phyloP scores from a whole-genome alignment of 73 alveolate genomes.

The Tetrahymena malaccensis region DNA sequence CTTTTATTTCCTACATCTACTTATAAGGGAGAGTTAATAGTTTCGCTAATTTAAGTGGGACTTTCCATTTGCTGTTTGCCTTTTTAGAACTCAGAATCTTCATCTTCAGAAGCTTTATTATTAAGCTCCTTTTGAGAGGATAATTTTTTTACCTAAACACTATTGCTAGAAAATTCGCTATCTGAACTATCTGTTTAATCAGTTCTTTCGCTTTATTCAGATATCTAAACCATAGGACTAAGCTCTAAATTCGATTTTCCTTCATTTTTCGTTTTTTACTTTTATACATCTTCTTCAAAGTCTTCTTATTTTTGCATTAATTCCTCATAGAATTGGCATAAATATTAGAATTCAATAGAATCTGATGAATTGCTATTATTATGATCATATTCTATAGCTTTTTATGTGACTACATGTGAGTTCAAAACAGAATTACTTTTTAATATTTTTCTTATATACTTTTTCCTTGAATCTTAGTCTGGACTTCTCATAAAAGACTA shows the following conservation, averaged over 20 bases:
- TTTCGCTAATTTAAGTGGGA: background rate
- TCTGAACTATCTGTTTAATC: background rate
- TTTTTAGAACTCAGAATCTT: background rate
- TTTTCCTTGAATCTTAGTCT: background rate
- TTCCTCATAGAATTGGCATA: background rate
- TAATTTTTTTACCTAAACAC: background rate
- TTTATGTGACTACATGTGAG: background rate
- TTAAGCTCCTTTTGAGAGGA: background rate
- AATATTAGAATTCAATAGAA: background rate
- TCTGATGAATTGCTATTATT: background rate
- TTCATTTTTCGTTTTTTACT: background rate
- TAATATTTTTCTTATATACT: background rate
- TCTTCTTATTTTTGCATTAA: background rate
- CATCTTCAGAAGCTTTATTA: background rate
- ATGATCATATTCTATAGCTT: background rate
- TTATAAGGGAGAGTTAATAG: background rate
- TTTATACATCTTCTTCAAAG: background rate
- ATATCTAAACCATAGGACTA: background rate
- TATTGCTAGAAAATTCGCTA: background rate
- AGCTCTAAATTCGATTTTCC: background rate
- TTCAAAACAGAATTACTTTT: background rate
- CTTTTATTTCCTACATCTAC: background rate
- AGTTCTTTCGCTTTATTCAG: background rate
- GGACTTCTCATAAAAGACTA: background rate
- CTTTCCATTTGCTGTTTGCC: background rate